phyloP scores from a whole-genome alignment of 1,139 yeast species.

The Suhomyces choctaworum region DNA sequence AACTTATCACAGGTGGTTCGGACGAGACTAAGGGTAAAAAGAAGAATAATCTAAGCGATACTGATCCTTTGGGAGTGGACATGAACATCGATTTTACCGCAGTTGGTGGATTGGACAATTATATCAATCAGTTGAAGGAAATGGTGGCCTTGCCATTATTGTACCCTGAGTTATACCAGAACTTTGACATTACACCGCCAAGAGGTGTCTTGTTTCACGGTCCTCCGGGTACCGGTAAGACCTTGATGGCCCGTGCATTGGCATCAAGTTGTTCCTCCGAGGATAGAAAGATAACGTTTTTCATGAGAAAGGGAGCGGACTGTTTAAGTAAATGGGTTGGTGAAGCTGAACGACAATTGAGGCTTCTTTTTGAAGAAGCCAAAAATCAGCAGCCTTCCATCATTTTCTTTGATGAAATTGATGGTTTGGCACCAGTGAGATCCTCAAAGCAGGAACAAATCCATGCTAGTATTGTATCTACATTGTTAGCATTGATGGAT shows the following conservation, averaged over 20 bases:
- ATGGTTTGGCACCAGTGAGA: slow-evolving; percentile 96
- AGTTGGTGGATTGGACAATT: slow-evolving; percentile 90
- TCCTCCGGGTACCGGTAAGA: slow-evolving; percentile 99
- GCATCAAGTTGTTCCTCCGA: slow-evolving; percentile 93
- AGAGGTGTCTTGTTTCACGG: slow-evolving; percentile 98
- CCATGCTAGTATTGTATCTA: slow-evolving; percentile 95
- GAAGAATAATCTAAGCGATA: slow-evolving; percentile 78
- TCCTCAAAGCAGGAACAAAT: slow-evolving; percentile 97
- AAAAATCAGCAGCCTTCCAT: slow-evolving; percentile 94
- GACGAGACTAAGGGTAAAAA: slow-evolving; percentile 38
- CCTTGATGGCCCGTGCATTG: slow-evolving; percentile 94
- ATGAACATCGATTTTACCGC: slow-evolving; percentile 87
- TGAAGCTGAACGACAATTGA: slow-evolving; percentile 93
- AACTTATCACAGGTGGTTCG: slow-evolving; percentile 39
- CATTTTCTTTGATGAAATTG: slow-evolving; percentile 95
- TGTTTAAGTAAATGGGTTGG: slow-evolving; percentile 98
- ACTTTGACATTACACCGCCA: slow-evolving; percentile 92
- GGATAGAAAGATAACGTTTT: slow-evolving; percentile 83
- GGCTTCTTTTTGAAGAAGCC: slow-evolving; percentile 93
- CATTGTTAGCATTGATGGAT: slow-evolving; percentile 93
- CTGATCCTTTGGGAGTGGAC: slow-evolving; percentile 94
- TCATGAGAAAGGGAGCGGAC: slow-evolving; percentile 99
- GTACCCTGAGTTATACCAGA: slow-evolving; percentile 91
- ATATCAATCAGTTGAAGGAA: slow-evolving; percentile 89
- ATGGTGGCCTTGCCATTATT: slow-evolving; percentile 94